Percentiles rank a stretch among this genome's conserved stretches.
Evolutionary conservation across 805 yeast species (phyloP).

Genomic region (Nakazawaea ishiwadae): DNA sequence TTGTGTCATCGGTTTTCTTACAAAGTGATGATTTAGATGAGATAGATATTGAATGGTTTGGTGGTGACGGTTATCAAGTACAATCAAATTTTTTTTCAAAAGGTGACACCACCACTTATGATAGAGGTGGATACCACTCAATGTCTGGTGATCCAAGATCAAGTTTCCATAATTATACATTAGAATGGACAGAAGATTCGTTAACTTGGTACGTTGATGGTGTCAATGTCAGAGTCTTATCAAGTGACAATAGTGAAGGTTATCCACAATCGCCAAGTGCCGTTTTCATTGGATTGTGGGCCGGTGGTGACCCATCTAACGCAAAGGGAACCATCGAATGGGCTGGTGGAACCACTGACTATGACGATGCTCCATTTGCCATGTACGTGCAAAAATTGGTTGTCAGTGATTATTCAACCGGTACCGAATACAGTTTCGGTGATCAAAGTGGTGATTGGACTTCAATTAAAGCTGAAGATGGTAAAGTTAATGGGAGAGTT

Average conservation of each 20-base stretch:
- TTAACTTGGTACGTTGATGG: conserved; percentile 65
- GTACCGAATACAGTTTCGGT: conserved; percentile 49
- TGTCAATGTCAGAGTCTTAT: conserved; percentile 51
- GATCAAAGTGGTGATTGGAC: conserved; percentile 55
- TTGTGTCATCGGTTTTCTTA: conserved; percentile 75
- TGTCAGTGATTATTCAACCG: conserved; percentile 67
- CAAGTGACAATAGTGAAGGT: conserved; percentile 52
- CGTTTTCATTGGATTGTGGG: conserved; percentile 68
- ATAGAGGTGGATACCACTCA: conserved; percentile 70
- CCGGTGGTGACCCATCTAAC: conserved; percentile 72
- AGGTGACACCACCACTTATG: conserved; percentile 72
- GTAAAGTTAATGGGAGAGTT: conserved; percentile 58
- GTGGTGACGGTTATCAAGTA: conserved; percentile 69
- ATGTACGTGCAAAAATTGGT: conserved; percentile 57
- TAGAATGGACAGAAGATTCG: conserved; percentile 64
- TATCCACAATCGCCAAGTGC: conserved; percentile 89
- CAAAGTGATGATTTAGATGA: conserved; percentile 87
- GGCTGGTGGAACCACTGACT: conserved; percentile 81
- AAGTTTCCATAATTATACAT: conserved; percentile 58
- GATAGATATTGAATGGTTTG: conserved; percentile 84
- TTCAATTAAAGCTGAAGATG: conserved; percentile 53
- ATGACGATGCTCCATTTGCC: conserved; percentile 59
- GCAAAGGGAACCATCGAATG: conserved; percentile 68
- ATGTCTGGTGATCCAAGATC: conserved; percentile 42
- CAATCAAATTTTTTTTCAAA: conserved; percentile 80